Conservation (phyloP, 257 asterid species). For the Lantana camara region DNA sequence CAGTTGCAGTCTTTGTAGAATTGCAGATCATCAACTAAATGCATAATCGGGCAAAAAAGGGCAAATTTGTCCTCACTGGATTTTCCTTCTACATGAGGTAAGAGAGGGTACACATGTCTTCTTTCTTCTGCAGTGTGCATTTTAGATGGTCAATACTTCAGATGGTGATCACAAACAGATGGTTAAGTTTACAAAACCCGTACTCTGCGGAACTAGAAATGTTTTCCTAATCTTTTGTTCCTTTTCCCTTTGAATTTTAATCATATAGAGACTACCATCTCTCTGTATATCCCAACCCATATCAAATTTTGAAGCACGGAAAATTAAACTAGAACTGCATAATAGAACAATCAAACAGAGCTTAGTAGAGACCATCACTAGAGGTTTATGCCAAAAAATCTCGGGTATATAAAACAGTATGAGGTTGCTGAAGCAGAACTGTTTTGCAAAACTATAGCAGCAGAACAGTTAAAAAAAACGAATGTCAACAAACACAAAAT, state of each 20-base stretch:
- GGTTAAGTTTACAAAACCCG: too few species aligned
- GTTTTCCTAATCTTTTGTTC: background rate
- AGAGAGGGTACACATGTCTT: too few species aligned
- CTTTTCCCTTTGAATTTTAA: background rate
- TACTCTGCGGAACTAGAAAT: too few species aligned
- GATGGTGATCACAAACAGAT: too few species aligned
- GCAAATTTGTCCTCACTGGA: too few species aligned
- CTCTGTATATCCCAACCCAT: background rate
- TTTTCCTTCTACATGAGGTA: too few species aligned
- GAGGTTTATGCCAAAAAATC: constrained; percentile 11
- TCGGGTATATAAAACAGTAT: background rate
- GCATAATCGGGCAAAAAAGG: too few species aligned
- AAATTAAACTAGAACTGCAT: background rate
- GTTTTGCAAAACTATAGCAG: background rate
- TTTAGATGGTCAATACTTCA: too few species aligned
- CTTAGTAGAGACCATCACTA: background rate
- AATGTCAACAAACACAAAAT: background rate
- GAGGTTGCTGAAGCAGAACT: constrained; percentile 5
- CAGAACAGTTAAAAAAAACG: constrained; percentile 9
- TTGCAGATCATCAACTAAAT: too few species aligned
- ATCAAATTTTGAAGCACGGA: constrained; percentile 3
- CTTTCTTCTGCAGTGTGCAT: too few species aligned
- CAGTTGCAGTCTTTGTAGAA: too few species aligned
- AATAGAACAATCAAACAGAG: constrained; percentile 12
- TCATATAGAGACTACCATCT: background rate